These are phyloP conservation scores for Penicillium crustosum DNA, from an alignment of 2,329 filamentous ascomycete species.

Conservation along the genomic window DNA sequence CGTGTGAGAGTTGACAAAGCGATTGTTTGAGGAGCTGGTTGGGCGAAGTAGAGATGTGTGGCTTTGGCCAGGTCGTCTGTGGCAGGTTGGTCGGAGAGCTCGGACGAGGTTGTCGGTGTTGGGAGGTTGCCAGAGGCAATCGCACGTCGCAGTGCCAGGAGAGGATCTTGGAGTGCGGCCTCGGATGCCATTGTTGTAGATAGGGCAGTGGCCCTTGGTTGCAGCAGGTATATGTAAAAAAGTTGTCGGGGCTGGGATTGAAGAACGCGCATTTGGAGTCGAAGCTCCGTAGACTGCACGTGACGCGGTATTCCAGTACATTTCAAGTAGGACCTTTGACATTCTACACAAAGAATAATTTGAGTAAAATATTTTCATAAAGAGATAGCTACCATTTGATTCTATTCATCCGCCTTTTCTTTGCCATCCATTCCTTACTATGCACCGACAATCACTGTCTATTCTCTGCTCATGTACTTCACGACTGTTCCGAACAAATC, in stretches of 20 bases:
- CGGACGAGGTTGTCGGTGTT: constrained; percentile 69
- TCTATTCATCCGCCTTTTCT: background rate
- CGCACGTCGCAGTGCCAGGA: constrained; percentile 78
- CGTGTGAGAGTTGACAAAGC: constrained; percentile 74
- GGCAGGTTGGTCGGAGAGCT: constrained; percentile 60
- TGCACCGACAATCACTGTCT: background rate
- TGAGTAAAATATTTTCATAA: no score
- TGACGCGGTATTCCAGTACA: constrained; percentile 8
- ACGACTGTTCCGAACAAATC: background rate
- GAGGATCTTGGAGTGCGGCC: constrained; percentile 62
- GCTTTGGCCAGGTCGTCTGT: constrained; percentile 68
- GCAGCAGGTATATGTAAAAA: constrained; percentile 9
- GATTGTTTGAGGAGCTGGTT: constrained; percentile 61
- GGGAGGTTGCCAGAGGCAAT: constrained; percentile 71
- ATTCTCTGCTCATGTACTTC: background rate
- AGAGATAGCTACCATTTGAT: background rate
- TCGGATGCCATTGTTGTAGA: constrained; percentile 57
- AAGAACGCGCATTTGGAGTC: constrained; percentile 15
- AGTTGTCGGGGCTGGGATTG: constrained; percentile 7
- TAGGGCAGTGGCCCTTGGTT: constrained; percentile 22
- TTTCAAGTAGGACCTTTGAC: background rate
- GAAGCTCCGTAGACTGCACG: constrained; percentile 19
- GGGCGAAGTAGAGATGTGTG: constrained; percentile 73
- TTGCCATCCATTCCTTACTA: background rate
- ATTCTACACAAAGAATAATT: background rate